phyloP scores from a whole-genome alignment of 768 basidiomycete species.

The Naganishia antarctica region DNA sequence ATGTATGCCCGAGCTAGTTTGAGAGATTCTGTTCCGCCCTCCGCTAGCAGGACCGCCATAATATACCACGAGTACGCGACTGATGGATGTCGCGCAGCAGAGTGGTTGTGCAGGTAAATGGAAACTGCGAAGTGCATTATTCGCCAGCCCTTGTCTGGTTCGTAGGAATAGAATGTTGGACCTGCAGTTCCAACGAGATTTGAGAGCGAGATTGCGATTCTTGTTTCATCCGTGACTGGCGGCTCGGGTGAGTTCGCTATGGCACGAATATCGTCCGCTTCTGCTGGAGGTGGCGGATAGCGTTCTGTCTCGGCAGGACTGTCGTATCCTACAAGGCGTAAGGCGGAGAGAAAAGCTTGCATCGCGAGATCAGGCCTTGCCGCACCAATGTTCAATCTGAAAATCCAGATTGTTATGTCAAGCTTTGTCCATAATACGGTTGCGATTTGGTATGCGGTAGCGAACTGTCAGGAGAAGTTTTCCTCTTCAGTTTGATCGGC shows the following conservation, averaged over 20 bases:
- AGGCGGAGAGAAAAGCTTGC: neutral
- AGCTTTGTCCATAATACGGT: neutral
- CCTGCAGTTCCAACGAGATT: conserved; percentile 11
- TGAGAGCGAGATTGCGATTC: neutral
- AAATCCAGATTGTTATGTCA: conserved; percentile 16
- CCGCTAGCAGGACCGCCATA: neutral
- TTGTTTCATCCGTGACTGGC: neutral
- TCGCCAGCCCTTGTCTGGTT: neutral
- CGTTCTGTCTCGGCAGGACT: no score
- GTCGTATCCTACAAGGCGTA: neutral
- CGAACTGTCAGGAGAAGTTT: no score
- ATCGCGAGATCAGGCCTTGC: neutral
- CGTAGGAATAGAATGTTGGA: neutral
- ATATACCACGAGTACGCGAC: conserved; percentile 3
- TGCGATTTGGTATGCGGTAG: neutral
- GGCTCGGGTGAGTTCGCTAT: neutral
- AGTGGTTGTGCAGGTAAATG: neutral
- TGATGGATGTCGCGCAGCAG: conserved; percentile 1
- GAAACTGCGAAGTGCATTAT: conserved; percentile 1
- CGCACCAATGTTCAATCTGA: neutral
- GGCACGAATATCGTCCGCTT: neutral
- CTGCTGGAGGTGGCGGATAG: neutral
- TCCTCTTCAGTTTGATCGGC: no score
- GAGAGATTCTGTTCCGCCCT: neutral
- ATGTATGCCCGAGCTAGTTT: neutral